Evolutionary conservation across 164 flowering plant genomes (phyloP), one percentile per base, ranked within the genome.

Genomic region (Macadamia integrifolia): DNA sequence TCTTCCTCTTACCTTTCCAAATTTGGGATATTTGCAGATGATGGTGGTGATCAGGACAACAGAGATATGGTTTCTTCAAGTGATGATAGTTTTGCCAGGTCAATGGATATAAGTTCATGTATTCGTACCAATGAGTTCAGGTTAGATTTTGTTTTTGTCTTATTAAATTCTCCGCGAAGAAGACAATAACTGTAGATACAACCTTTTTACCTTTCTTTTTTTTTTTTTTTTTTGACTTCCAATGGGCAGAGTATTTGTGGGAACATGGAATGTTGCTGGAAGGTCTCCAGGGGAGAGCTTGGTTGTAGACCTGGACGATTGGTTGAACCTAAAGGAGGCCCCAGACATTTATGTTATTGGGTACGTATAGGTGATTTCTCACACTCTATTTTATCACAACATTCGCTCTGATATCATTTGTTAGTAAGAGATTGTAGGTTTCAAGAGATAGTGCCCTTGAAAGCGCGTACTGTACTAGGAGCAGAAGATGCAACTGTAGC

Each of bases 241-340:
- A 1, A 31, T 53, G n/a, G 61, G 44, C 69, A 90, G 93, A 72
- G 71, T 88, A 46, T 87, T 90, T 71, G 90, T 87, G 65, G 93
- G 90, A 14, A 84, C 93, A 58, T 90, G 96, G 93, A 88, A 90
- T 79, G 90, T 90, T 46, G 93, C 88, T n/a, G 96, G 96, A 72
- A 83, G 82, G 71, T 81, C 89, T 65, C 92, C 92, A 14, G 75
- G 77, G 6, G 90, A 86, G 31, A 83, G 89, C 79, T 78, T 88
- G 75, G 86, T 80, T 5, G 87, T 74, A 6, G 95, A 87, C 75
- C 77, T 90, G 70, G 92, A 84, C 15, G 92, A 90, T 43, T 90
- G 93, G 92, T 73, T 90, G 66, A 86, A 88, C 78, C 85, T 81
- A 40, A 79, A 80, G 68, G 84, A 86, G 48, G 82, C 86, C 6